A percentile compares a stretch with the other conserved stretches of the same genome.
Conservation (phyloP, 345 rosid species). For the Gossypium anomalum region DNA sequence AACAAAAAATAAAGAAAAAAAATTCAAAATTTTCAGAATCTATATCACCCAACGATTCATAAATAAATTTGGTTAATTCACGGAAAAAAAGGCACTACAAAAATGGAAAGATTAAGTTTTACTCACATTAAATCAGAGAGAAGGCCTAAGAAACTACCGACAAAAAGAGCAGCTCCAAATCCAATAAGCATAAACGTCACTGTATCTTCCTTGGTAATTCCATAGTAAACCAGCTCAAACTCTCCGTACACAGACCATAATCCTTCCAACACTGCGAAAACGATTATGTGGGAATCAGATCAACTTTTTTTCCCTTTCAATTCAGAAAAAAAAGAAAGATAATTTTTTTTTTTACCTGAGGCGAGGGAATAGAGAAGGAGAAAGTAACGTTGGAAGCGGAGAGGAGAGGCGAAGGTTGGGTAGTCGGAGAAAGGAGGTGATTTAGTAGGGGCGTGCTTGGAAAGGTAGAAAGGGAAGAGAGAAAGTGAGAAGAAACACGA, state of each 20-base stretch:
- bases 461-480: slow-evolving; percentile 44
- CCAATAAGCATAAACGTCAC: slow-evolving; percentile 52
- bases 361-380: slow-evolving; percentile 64
- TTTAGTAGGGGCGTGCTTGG: slow-evolving; percentile 28
- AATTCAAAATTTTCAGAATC: neutral
- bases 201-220: slow-evolving; percentile 46
- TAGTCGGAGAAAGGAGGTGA: slow-evolving; percentile 45
- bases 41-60: neutral
- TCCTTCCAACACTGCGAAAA: slow-evolving; percentile 60
- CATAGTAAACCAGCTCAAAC: slow-evolving; percentile 47
- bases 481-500: slow-evolving; percentile 51
- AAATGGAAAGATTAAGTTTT: neutral
- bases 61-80: neutral
- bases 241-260: slow-evolving; percentile 80
- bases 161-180: slow-evolving; percentile 47
- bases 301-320: neutral
- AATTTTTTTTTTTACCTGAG: slow-evolving; percentile 40
- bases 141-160: slow-evolving; percentile 58
- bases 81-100: neutral
- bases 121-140: slow-evolving; percentile 81
- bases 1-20: neutral
- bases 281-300: neutral
- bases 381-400: slow-evolving; percentile 61
- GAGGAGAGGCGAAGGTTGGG: slow-evolving; percentile 36
- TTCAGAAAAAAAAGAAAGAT: neutral